Conservation (phyloP, 768 basidiomycete species). For the Artomyces pyxidatus region DNA sequence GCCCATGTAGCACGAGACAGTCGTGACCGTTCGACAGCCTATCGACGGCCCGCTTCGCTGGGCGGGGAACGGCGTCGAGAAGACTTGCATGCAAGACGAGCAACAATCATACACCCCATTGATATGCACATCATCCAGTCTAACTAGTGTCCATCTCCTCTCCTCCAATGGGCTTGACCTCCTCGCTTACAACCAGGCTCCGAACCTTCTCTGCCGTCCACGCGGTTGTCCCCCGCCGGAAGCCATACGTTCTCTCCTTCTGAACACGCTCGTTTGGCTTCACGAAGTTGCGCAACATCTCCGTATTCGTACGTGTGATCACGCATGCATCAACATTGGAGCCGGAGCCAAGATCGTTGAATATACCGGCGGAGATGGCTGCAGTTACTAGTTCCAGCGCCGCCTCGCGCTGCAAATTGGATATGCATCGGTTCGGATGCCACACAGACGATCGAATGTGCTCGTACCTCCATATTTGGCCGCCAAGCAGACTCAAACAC, state of each 20-base stretch:
- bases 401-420: conserved; percentile 51
- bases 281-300: conserved; percentile 91
- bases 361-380: conserved; percentile 93
- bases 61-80: too few relatives aligned
- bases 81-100: too few relatives aligned
- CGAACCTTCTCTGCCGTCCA: conserved; percentile 78
- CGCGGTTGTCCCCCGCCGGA: conserved; percentile 82
- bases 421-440: conserved; percentile 1
- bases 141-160: conserved; percentile 84
- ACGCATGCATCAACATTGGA: conserved; percentile 98
- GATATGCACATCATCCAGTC: too few relatives aligned
- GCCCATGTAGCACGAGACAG: too few relatives aligned
- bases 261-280: conserved; percentile 81
- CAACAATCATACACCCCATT: too few relatives aligned
- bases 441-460: not conserved
- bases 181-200: conserved; percentile 64
- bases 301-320: conserved; percentile 79
- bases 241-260: conserved; percentile 63
- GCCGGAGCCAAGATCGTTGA: conserved; percentile 98
- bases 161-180: conserved; percentile 43
- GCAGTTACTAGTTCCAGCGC: conserved; percentile 78
- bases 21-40: too few relatives aligned
- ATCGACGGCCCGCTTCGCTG: too few relatives aligned
- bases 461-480: conserved; percentile 67
- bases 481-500: conserved; percentile 88